These are phyloP conservation scores for Coffea humblotiana DNA, from an alignment of 305 asterid species.

Conservation along the genomic window DNA sequence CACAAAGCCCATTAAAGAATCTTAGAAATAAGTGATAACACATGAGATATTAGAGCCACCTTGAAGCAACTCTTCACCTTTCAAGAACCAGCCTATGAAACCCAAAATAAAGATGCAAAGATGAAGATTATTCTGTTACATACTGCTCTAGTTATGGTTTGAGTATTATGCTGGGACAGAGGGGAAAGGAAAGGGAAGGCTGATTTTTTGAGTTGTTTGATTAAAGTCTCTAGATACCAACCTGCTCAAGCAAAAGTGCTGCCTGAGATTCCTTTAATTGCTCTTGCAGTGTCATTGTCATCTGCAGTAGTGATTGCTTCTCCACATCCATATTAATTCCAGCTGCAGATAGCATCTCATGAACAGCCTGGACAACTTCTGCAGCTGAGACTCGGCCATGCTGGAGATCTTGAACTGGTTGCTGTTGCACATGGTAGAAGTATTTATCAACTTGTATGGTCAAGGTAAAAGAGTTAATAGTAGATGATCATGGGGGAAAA, in stretches of 20 bases:
- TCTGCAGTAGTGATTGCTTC: conserved; percentile 72
- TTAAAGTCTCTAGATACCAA: conserved; percentile 24
- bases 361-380: conserved; percentile 93
- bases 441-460: neutral
- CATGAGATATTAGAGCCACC: too few relatives aligned
- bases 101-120: neutral
- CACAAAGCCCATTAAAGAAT: neutral
- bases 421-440: conserved; percentile 34
- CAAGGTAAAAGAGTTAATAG: neutral
- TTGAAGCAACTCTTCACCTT: too few relatives aligned
- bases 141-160: neutral
- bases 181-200: neutral
- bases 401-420: conserved; percentile 69
- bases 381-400: conserved; percentile 82
- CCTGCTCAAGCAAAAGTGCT: conserved; percentile 93
- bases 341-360: conserved; percentile 96
- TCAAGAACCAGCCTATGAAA: neutral
- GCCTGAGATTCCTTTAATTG: conserved; percentile 92
- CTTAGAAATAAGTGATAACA: too few relatives aligned
- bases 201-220: conserved; percentile 1
- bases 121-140: too few relatives aligned
- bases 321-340: conserved; percentile 79
- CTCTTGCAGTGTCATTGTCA: conserved; percentile 74
- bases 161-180: neutral
- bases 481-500: too few relatives aligned